Base-by-base conservation (phyloP, 495 filamentous ascomycete species). In the Penicillium cataractarum region DNA sequence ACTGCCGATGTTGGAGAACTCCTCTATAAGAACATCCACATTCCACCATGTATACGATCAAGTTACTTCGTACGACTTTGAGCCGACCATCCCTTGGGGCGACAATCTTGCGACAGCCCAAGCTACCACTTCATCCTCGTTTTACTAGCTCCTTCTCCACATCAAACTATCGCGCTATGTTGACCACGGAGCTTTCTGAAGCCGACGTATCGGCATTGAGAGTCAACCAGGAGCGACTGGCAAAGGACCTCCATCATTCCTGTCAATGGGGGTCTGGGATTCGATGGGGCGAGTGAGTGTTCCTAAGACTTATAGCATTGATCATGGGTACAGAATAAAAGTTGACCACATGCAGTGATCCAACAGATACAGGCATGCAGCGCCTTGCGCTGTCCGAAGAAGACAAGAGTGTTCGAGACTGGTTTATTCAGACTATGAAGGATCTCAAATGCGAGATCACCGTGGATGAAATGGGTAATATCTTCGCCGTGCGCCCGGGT, bases 381-480 rank as follows among this genome's bases (percentile, higher is more conserved):
- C 84, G 80, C 22, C 85, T 93, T 4, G 78, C 91, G 19, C 76
- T 94, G 26, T 87, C 87, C 32, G 83, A 91, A 67, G 79, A 86
- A 22, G 91, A 93, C 73, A 90, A 89, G 66, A 68, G 82, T 63
- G 90, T 83, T 21, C 85, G 90, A 35, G 85, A 91, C 64, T 94
- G 90, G 90, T 92, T 94, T 63, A 83, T 89, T 9, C 71, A 87
- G 31, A 87, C 87, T 12, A 89, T 87, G 15, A 76, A 81, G 67
- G 75, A 75, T 3, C 72, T 93, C 4, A 89, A 87, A 22, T 92
- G 90, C 71, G 74, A 81, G 9, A 78, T 86, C 31, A 83, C 80
- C 4, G 71, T 86, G 17, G 88, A 90, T 68, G 73, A 83, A 42
- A 89, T 90, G 86, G 88, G 87, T 4, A 94, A 94, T 59, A 90